Percentiles rank a stretch among this genome's conserved stretches.
Conservation (phyloP, 495 filamentous ascomycete genomes). For the Jackrogersella minutella region DNA sequence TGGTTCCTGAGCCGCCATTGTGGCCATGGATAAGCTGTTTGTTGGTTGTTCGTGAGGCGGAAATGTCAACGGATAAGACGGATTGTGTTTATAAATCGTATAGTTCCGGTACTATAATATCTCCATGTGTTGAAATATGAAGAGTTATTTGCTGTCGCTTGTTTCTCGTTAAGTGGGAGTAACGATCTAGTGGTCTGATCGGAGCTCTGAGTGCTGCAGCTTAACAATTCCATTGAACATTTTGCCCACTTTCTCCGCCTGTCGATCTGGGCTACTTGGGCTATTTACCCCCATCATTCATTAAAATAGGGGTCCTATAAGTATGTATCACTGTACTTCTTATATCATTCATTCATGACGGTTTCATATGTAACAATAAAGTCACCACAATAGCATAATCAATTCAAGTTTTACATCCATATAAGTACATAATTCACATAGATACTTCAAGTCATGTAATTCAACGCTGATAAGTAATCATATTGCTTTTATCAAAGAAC, state of each 20-base stretch:
- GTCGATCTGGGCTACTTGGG: background rate
- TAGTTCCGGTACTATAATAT: slow-evolving; percentile 18
- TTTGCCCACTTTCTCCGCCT: slow-evolving; percentile 31
- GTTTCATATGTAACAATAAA: background rate
- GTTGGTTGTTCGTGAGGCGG: slow-evolving; percentile 1
- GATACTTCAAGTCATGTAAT: background rate
- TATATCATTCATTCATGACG: background rate
- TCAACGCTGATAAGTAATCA: slow-evolving; percentile 9
- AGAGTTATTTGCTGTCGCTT: background rate
- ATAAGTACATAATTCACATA: background rate
- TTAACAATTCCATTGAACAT: slow-evolving; percentile 21
- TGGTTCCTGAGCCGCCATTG: slow-evolving; percentile 46
- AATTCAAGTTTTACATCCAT: background rate
- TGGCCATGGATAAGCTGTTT: slow-evolving; percentile 41
- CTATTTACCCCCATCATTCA: no score
- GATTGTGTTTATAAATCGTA: background rate
- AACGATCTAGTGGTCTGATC: slow-evolving; percentile 1
- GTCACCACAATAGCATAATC: background rate
- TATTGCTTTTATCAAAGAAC: slow-evolving; percentile 8
- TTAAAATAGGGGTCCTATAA: background rate
- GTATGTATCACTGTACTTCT: background rate
- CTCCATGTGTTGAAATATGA: slow-evolving; percentile 17
- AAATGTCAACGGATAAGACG: background rate
- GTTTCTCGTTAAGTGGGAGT: slow-evolving; percentile 1
- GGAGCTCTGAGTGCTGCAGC: slow-evolving; percentile 25